Conservation (phyloP, 129 eudicot genomes). For the Ambrosia trifida region DNA sequence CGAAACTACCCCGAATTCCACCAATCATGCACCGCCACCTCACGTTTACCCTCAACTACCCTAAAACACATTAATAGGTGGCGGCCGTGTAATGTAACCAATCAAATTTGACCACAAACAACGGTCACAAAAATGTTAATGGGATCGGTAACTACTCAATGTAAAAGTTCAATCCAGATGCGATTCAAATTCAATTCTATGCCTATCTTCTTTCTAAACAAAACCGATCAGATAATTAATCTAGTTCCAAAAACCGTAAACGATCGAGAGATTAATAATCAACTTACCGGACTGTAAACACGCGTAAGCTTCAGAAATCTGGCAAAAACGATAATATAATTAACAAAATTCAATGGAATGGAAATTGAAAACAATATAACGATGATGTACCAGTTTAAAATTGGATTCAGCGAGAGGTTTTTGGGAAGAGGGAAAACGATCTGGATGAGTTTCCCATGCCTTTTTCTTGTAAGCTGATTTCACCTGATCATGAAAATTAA, state of each 20-base stretch:
- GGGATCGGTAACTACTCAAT: too few species aligned
- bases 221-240: neutral
- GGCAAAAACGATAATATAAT: slow-evolving; percentile 20
- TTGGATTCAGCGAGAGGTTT: slow-evolving; percentile 59
- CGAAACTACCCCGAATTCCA: too few species aligned
- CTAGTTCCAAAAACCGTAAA: neutral
- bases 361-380: neutral
- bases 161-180: too few species aligned
- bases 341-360: neutral
- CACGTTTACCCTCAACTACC: too few species aligned
- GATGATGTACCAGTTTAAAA: slow-evolving; percentile 55
- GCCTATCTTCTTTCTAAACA: neutral
- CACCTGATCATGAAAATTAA: slow-evolving; percentile 37
- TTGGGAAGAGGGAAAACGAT: slow-evolving; percentile 61
- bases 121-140: too few species aligned
- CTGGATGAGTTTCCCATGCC: slow-evolving; percentile 88
- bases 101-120: too few species aligned
- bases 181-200: neutral
- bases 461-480: slow-evolving; percentile 79
- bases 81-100: too few species aligned
- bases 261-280: slow-evolving; percentile 4
- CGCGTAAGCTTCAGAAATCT: slow-evolving; percentile 84
- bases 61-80: too few species aligned
- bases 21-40: too few species aligned
- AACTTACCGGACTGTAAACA: slow-evolving; percentile 53